Base-by-base conservation (phyloP, 1,284 basidiomycete species). In the Moesziomyces sp. region DNA sequence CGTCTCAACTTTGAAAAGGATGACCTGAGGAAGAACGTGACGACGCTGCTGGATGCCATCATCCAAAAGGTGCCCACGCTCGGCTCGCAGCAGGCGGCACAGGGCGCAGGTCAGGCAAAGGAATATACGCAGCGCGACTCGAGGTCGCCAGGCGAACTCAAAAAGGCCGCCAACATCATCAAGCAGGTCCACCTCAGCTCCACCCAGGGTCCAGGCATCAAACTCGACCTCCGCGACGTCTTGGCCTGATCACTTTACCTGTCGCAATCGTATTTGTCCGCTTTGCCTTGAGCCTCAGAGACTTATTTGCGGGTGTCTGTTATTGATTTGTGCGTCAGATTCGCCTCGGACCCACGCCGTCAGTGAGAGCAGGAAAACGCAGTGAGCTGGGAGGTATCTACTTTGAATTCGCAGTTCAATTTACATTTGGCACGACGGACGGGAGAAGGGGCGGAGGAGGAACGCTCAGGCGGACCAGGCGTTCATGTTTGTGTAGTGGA, bases 181-280 rank as follows among this genome's bases (percentile, higher is more conserved):
- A 44, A 79, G 40, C 90, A 90, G 73, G 90, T 94, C 23, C 87
- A 93, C 74, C 87, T 97, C 58, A 93, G 92, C 85, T 93, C 93
- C 26, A 90, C 89, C 40, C 91, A 92, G 81, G 93, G 93, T 18
- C 94, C 94, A 21, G 91, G 91, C 19, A 93, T 96, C 91, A 90
- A 76, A 90, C 83, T 84, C 44, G 70, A 74, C 24, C 53, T 83
- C 11, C 65, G 73, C 13, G 80, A 83, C 35, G 72, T 81, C 16
- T 51, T 76, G 6, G 67, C 66, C 21, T 74, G 46, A 47, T 21
- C 38, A 11, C 19, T 18, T 9, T 14, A 28, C 1, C 6, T 13
- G 30, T 33, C 11, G 30, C 30, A 33, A 33, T 33, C 13, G 30
- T 33, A 33, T 33, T 33, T 33, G 30, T 11, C 13, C 30, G 30